These are phyloP conservation scores for Aspergillus floridensis DNA, from an alignment of 2,329 filamentous ascomycete genomes.

Conservation along the genomic window DNA sequence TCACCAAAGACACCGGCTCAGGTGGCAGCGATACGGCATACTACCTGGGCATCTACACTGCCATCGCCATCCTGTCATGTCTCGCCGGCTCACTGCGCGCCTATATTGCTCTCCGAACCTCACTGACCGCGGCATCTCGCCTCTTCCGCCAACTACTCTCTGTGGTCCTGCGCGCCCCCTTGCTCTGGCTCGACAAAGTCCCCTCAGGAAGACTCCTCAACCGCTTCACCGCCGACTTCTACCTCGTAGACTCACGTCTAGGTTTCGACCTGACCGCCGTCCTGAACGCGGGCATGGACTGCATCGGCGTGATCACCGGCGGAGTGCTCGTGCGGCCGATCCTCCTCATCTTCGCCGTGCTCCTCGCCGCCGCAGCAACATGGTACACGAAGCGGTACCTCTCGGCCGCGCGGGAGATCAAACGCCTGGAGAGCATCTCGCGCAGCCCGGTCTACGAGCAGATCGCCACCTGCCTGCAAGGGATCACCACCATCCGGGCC, in stretches of 20 bases:
- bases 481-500: constrained; percentile 69
- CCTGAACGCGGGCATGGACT: constrained; percentile 56
- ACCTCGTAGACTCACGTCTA: constrained; percentile 66
- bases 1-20: not conserved
- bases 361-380: constrained; percentile 57
- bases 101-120: constrained; percentile 62
- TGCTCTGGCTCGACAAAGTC: constrained; percentile 75
- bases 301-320: constrained; percentile 66
- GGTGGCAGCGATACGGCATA: not conserved
- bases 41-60: not conserved
- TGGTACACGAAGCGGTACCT: constrained; percentile 58
- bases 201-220: constrained; percentile 73
- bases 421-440: constrained; percentile 69
- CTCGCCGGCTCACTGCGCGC: constrained; percentile 48
- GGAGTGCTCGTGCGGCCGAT: constrained; percentile 54
- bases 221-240: constrained; percentile 73
- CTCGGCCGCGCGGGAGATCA: constrained; percentile 66
- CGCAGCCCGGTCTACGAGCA: constrained; percentile 78
- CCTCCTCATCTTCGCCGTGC: constrained; percentile 60
- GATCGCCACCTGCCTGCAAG: constrained; percentile 68
- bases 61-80: not conserved
- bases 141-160: constrained; percentile 67
- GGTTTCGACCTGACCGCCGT: constrained; percentile 61
- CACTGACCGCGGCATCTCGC: constrained; percentile 64
- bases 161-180: constrained; percentile 65